These are phyloP conservation scores for Citropsis articulata DNA, from an alignment of 345 rosid species.

Conservation along the genomic window DNA sequence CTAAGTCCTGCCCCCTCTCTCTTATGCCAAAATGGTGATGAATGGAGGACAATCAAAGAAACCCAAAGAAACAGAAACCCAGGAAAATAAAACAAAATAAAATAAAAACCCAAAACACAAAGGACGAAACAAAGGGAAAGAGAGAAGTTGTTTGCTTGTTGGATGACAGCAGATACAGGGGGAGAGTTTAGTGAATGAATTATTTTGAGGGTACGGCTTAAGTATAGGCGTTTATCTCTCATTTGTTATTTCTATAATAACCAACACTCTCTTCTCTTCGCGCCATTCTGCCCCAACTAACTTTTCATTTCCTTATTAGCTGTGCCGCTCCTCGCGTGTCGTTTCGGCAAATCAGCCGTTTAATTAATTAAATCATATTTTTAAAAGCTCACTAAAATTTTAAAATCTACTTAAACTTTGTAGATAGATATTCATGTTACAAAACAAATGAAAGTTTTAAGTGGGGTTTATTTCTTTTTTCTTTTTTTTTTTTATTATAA, in stretches of 20 bases:
- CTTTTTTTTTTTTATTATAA: too few relatives aligned
- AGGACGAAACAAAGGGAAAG: not conserved
- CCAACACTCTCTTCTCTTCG: not conserved
- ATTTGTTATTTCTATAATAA: not conserved
- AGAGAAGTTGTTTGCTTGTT: slow-evolving; percentile 4
- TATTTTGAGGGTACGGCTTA: slow-evolving; percentile 16
- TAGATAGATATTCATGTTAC: too few relatives aligned
- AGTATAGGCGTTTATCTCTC: slow-evolving; percentile 26
- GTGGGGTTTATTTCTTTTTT: too few relatives aligned
- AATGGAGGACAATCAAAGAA: not conserved
- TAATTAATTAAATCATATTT: too few relatives aligned
- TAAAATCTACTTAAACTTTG: too few relatives aligned
- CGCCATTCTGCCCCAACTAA: not conserved
- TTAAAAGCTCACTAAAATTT: too few relatives aligned
- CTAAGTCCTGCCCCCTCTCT: not conserved
- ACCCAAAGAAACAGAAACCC: not conserved
- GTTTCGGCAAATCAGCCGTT: too few relatives aligned
- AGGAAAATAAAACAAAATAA: not conserved
- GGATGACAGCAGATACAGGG: not conserved
- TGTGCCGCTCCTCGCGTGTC: not conserved
- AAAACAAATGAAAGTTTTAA: too few relatives aligned
- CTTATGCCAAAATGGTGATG: not conserved
- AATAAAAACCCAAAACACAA: not conserved
- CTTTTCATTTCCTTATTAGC: not conserved
- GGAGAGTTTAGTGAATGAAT: slow-evolving; percentile 5